Conservation (phyloP, 495 filamentous ascomycete genomes). For the Hypoxylon fuscum region DNA sequence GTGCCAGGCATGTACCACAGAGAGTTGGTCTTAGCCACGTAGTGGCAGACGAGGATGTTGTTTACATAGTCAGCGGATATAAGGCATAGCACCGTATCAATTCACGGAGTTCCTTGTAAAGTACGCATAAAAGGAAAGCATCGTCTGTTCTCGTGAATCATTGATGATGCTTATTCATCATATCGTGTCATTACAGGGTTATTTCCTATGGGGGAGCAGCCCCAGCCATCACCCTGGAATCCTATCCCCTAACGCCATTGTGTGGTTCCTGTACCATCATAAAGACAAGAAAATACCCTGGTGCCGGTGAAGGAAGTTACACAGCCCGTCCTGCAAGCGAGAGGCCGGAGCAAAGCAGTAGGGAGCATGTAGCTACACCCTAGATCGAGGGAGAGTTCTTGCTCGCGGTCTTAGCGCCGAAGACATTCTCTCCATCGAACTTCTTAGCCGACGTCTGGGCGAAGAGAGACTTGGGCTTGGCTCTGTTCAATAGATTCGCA, state of each 20-base stretch:
- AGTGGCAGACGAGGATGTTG: constrained; percentile 95
- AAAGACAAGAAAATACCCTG: constrained; percentile 6
- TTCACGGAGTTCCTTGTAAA: too few relatives aligned
- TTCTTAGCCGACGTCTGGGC: constrained; percentile 68
- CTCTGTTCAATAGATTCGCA: constrained; percentile 45
- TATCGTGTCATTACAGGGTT: constrained; percentile 7
- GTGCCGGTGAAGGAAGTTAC: constrained; percentile 1
- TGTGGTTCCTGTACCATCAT: constrained; percentile 11
- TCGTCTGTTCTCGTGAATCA: constrained; percentile 31
- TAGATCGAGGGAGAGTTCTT: not conserved
- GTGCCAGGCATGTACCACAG: constrained; percentile 93
- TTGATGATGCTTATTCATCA: constrained; percentile 20
- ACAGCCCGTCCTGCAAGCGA: constrained; percentile 12
- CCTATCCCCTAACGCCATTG: constrained; percentile 28
- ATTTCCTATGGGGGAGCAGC: constrained; percentile 1
- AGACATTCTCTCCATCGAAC: constrained; percentile 49
- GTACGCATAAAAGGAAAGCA: constrained; percentile 1
- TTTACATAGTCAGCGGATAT: constrained; percentile 90
- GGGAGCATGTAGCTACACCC: not conserved
- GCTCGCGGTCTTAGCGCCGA: constrained; percentile 35
- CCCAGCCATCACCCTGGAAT: constrained; percentile 13
- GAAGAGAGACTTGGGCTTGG: constrained; percentile 71
- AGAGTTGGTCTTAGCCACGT: constrained; percentile 87
- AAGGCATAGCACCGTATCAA: constrained; percentile 53
- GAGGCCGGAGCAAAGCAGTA: not conserved